phyloP scores from a whole-genome alignment of 1,284 basidiomycete genomes.

The Agroathelia rolfsii region DNA sequence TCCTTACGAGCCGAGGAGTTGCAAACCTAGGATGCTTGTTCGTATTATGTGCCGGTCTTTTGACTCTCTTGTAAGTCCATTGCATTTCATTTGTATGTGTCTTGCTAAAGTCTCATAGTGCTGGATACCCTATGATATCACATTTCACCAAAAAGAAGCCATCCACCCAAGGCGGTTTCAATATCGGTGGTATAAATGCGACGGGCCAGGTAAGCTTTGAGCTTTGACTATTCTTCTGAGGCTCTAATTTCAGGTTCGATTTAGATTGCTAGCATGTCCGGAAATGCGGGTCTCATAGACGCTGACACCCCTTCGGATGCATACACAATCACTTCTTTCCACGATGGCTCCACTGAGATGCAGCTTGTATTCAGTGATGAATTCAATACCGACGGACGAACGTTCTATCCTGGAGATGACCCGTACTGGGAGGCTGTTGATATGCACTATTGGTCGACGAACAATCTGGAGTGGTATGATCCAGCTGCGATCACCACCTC shows the following conservation, averaged over 20 bases:
- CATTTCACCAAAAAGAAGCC: conserved; percentile 45
- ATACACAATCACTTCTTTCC: conserved; percentile 50
- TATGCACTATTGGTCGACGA: conserved; percentile 27
- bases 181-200: conserved; percentile 74
- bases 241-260: conserved; percentile 26
- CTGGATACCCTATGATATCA: conserved; percentile 73
- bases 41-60: conserved; percentile 47
- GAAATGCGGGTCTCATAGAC: conserved; percentile 70
- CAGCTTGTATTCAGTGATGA: conserved; percentile 85
- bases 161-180: conserved; percentile 58
- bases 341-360: conserved; percentile 37
- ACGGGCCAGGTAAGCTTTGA: conserved; percentile 53
- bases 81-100: not conserved
- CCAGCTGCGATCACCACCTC: conserved; percentile 74
- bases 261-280: conserved; percentile 56
- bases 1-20: conserved; percentile 66
- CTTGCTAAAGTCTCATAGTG: conserved; percentile 31
- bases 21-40: conserved; percentile 71
- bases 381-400: conserved; percentile 73
- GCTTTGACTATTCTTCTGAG: conserved; percentile 13
- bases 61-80: conserved; percentile 61
- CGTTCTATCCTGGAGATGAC: conserved; percentile 65
- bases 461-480: conserved; percentile 66
- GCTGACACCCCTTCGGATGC: conserved; percentile 58
- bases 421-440: conserved; percentile 55